Evolutionary conservation across 805 yeast genomes (phyloP), one percentile per base, ranked within the genome.

Genomic region (Tetrapisispora fleetii): DNA sequence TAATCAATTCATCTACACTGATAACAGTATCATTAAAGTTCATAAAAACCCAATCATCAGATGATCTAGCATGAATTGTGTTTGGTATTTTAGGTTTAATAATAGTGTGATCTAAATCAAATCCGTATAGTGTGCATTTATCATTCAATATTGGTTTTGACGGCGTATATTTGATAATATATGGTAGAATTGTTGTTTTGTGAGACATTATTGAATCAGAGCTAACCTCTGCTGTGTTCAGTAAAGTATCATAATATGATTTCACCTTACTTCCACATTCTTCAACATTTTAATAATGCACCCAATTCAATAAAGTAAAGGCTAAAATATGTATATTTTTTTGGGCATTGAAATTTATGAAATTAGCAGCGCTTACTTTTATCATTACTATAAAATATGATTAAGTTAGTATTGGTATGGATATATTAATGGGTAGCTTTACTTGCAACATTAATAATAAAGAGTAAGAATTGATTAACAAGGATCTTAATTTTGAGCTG

Each of bases 61-160:
- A 75, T 8, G 76, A 68, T 22, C 73, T 65, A 0, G 88, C 73
- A 59, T 81, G 87, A 43, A 70, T 74, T 0, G 85, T 74, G 28
- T 58, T 57, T 1, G 59, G 54, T 13, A 48, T 48, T 58, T 78
- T 81, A 0, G 96, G 81, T 16, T 62, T 60, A 0, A 87, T 77
- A 8, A 91, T 55, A 0, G 98, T 91, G 9, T 79, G 83, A 68
- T 91, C 99, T 45, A 91, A 69, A 63, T 91, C 98, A 64, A 90
- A 91, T 0, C 85, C 84, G 2, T 87, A 87, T 1, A 84, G 57
- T 39, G 71, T 72, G 2, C 68, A 50, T 4, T 52, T 46, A 5
- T 17, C 22, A 8, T 5, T 27, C 11, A 24, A 21, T 8, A 32
- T 37, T 32, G 50, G 51, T 13, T 7, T 47, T 30, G 33, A 51